Evolutionary conservation across 305 asterid genomes (phyloP).

Genomic region (Andrographis paniculata): DNA sequence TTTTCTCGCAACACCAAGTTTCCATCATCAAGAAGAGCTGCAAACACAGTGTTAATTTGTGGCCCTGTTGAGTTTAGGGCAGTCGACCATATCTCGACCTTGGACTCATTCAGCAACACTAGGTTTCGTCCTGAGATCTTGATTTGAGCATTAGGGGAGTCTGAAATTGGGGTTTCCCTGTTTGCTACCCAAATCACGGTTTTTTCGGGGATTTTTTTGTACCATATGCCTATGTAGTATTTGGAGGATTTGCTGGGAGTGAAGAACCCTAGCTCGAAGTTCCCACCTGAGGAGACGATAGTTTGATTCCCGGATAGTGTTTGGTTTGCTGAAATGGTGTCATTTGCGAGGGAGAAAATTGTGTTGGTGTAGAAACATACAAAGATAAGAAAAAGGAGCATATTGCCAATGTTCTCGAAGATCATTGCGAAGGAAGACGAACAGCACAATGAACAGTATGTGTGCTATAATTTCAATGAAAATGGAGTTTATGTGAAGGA

Average conservation of each 20-base stretch:
- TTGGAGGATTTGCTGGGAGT: conserved; percentile 23
- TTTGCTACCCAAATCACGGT: conserved; percentile 38
- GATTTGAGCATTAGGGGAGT: conserved; percentile 24
- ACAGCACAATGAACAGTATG: too few relatives aligned
- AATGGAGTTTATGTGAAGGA: too few relatives aligned
- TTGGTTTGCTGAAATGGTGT: conserved; percentile 20
- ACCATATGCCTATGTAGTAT: conserved; percentile 52
- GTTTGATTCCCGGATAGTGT: conserved; percentile 18
- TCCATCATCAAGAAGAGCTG: too few relatives aligned
- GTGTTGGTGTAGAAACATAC: too few relatives aligned
- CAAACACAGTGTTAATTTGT: background rate
- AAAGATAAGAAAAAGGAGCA: too few relatives aligned
- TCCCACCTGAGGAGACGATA: background rate
- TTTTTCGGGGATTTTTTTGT: conserved; percentile 17
- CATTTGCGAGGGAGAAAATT: too few relatives aligned
- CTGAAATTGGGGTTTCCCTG: conserved; percentile 33
- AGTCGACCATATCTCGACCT: conserved; percentile 35
- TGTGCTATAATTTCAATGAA: too few relatives aligned
- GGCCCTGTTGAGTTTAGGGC: conserved; percentile 18
- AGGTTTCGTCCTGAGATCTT: conserved; percentile 18
- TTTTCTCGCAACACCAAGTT: too few relatives aligned
- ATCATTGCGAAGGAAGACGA: too few relatives aligned
- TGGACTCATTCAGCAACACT: conserved; percentile 15
- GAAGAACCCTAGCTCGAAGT: conserved; percentile 30
- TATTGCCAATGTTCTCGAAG: too few relatives aligned